Evolutionary conservation across 805 yeast species (phyloP), one percentile per base, ranked within the genome.

Genomic region (Ogataea methanolica): DNA sequence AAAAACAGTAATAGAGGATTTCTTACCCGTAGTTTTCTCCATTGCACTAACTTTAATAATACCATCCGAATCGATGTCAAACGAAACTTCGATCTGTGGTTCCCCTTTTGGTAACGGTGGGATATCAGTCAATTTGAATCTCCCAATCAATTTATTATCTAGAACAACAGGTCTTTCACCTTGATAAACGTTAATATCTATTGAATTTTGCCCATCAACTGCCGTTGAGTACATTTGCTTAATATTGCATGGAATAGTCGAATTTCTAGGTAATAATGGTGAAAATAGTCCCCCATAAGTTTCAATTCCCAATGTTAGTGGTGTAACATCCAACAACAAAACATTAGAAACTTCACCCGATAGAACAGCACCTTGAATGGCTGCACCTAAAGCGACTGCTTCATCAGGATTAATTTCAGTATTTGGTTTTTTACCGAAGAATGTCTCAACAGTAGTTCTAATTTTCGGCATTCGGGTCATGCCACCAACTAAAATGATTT

Each of bases 221-320:
- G 96, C 96, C 52, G 97, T 89, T 43, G 96, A 88, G 79, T 90
- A 90, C 68, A 88, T 81, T 75, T 91, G 97, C 44, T 92, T 81
- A 72, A 90, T 83, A 78, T 88, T 87, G 65, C 96, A 90, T 62
- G 97, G 97, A 57, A 90, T 84, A 47, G 96, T 89, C 55, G 97
- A 88, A 80, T 91, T 88, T 70, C 95, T 80, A 66, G 86, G 83
- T 65, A 87, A 84, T 67, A 87, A 76, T 54, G 92, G 82, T 39
- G 97, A 90, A 73, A 89, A 91, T 56, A 90, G 91, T 64, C 97
- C 97, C 60, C 97, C 97, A 74, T 88, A 85, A 60, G 97, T 90
- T 78, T 90, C 97, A 66, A 90, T 90, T 76, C 97, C 97, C 54
- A 90, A 78, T 39, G 94, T 85, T 63, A 87, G 76, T 53, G 95